phyloP scores from a whole-genome alignment of 108 stramenopile species.

The Cylindrotheca fusiformis region DNA sequence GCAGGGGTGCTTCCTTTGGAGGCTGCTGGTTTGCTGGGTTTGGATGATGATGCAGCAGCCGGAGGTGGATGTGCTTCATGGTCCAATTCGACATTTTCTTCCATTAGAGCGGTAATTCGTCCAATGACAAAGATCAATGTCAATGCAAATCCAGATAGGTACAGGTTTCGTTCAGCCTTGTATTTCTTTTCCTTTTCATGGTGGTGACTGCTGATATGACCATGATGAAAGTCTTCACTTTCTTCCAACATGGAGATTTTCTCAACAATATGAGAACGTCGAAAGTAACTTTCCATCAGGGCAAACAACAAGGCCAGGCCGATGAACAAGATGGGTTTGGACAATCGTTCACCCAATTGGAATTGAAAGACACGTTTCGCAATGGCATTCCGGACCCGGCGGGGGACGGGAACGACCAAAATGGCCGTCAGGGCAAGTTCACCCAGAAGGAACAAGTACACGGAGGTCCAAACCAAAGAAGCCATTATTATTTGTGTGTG shows the following conservation, averaged over 20 bases:
- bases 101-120: constrained; percentile 28
- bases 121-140: constrained; percentile 46
- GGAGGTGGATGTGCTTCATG: constrained; percentile 17
- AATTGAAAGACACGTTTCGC: constrained; percentile 17
- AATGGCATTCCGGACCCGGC: constrained; percentile 25
- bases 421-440: constrained; percentile 31
- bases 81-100: constrained; percentile 37
- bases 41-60: no score
- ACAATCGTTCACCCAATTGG: constrained; percentile 13
- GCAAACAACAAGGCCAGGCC: constrained; percentile 26
- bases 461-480: constrained; percentile 36
- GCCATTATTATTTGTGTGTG: constrained; percentile 24
- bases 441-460: constrained; percentile 29
- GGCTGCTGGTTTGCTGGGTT: neutral
- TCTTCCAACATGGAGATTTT: constrained; percentile 6
- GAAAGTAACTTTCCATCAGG: constrained; percentile 18
- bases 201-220: constrained; percentile 2
- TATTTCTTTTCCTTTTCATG: constrained; percentile 30
- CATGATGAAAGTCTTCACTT: neutral
- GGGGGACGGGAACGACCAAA: constrained; percentile 39
- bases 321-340: constrained; percentile 13
- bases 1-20: constrained; percentile 2
- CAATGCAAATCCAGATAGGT: constrained; percentile 38
- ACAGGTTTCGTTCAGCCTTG: constrained; percentile 36
- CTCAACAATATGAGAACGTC: constrained; percentile 2